Base-by-base conservation (phyloP, 2,329 filamentous ascomycete genomes). In the Biscogniauxia marginata region DNA sequence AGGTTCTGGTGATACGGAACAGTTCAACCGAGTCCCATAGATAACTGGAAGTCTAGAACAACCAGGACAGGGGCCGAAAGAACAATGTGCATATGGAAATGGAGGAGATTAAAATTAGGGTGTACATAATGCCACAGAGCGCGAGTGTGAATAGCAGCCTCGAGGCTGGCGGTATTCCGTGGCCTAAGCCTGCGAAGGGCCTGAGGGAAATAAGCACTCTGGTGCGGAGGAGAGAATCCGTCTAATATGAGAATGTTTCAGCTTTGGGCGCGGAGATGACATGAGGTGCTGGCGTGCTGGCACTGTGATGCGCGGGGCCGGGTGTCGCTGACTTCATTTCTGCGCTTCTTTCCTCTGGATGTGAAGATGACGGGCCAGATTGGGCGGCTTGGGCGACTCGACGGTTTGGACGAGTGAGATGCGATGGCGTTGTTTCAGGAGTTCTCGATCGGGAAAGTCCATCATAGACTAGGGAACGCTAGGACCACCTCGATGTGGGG, bases 381-480 rank as follows among this genome's bases (percentile, higher is more conserved):
- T 39, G 30, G 30, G 30, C 30, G 9, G n/a, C 30, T 39, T 39
- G 30, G 30, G 30, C 30, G 9, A 39, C 30, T 46, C 44, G 44
- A 46, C 6, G 20, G 20, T 25, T 21, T 34, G 18, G 47, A 34
- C 44, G 20, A 46, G 8, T 30, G 46, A 46, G 45, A 46, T 44
- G 47, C 44, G 49, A 53, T 47, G 49, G 50, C 19, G 49, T 48
- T 53, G 57, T 59, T 59, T 59, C 57, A 57, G 54, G 53, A 50
- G 19, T 34, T 45, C 54, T 52, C 24, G 22, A 59, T 59, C 50
- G 46, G 57, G 57, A 49, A 59, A 59, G 20, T 57, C 54, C 24
- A 59, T 25, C 50, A 51, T 50, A 39, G 13, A 43, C 7, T n/a
- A 19, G 25, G n/a, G 18, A 46, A 22, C 54, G 51, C 54, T 51